Percentiles rank a stretch among this genome's conserved stretches.
Evolutionary conservation across 73 alveolate genomes (phyloP).

Genomic region (Breviolum minutum): DNA sequence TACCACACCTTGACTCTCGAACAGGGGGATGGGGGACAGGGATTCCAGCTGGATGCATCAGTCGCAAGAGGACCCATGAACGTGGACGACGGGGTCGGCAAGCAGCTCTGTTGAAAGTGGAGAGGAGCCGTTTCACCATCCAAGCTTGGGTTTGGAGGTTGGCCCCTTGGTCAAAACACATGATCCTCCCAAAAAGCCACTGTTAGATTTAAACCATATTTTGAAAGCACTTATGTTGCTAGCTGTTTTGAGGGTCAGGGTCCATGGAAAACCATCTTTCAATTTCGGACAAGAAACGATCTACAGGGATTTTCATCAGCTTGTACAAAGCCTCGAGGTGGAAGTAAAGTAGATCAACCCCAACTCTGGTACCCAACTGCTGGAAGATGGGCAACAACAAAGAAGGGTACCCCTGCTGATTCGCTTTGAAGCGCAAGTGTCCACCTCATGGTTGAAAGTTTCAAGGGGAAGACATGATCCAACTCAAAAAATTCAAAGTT

Average conservation of each 20-base stretch:
- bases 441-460: not conserved
- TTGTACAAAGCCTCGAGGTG: not conserved
- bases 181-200: not conserved
- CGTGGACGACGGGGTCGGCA: conserved; percentile 9
- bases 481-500: not conserved
- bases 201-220: too few species aligned
- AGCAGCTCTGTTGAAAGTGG: not conserved
- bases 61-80: not conserved
- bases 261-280: not conserved
- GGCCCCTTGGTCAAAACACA: not conserved
- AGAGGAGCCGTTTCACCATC: not conserved
- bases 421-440: not conserved
- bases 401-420: not conserved
- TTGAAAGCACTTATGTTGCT: not conserved
- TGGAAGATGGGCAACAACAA: not conserved
- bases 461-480: not conserved
- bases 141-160: not conserved
- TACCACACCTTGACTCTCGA: not conserved
- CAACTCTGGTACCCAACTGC: not conserved
- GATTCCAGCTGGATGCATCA: conserved; percentile 15
- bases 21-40: not conserved
- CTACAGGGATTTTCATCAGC: not conserved
- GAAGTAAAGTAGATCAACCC: not conserved
- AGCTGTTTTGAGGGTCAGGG: not conserved
- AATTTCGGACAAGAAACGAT: not conserved